Base-by-base conservation (phyloP, 176 grass and related monocot genomes). In the Poa annua region DNA sequence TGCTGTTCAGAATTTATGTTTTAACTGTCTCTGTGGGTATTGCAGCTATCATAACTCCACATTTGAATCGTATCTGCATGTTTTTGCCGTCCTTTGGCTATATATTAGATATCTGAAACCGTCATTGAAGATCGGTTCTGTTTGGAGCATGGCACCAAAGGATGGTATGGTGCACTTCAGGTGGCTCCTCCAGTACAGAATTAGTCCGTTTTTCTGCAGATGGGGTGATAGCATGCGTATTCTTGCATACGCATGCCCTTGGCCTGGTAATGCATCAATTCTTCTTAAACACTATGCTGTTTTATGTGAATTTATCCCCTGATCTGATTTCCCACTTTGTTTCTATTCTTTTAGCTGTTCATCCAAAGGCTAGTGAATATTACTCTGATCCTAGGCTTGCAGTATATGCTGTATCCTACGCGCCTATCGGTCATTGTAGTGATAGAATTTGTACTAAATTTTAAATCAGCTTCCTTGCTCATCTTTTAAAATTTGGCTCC, bases 191-290 rank as follows among this genome's bases (percentile, higher is more conserved):
- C 93, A 98, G 73, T 98, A 95, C 52, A 87, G 92, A 78, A 92
- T 95, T 8, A 98, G 93, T 88, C 96, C 93, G n/a, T 95, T 91
- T 82, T 98, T 98, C 83, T 98, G 96, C 84, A 90, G 96, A 95
- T 98, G 96, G 96, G 96, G 96, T 65, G 89, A 98, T 76, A 93
- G 91, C 85, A 95, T 98, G 96, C 87, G 93, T 32, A 88, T 98
- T 70, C 80, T 98, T 77, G 91, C 96, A 79, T 98, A 98, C 77
- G 95, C 96, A 51, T 98, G 96, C 69, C 96, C 96, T 69, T 98
- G 93, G 92, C 96, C 91, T 86, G 96, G 96, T 98, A 91, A 78
- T 76, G 45, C 0, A 4, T 2, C 59, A 54, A 29, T 29, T 29
- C 29, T 25, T 80, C n/a, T 80, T 72, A 78, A 67, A 81, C 21